These are phyloP conservation scores for Colletotrichum tropicale DNA, from an alignment of 2,329 filamentous ascomycete species.

Conservation along the genomic window DNA sequence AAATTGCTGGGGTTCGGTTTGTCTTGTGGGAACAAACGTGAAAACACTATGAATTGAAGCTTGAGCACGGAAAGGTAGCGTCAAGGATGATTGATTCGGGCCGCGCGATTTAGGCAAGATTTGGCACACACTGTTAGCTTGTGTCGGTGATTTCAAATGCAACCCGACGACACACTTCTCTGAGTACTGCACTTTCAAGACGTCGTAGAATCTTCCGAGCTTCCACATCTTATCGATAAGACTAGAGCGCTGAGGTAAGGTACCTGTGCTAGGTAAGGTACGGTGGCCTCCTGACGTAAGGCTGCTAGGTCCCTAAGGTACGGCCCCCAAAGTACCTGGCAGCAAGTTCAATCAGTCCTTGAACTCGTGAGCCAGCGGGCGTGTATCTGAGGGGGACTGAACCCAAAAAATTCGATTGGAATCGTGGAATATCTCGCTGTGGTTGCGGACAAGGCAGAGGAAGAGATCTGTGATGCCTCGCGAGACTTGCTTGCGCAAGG, in stretches of 20 bases:
- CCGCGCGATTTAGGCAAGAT: background rate
- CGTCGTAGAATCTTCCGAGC: background rate
- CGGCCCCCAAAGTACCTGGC: background rate
- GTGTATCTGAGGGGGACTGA: background rate
- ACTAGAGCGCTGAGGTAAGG: background rate
- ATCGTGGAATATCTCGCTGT: background rate
- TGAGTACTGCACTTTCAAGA: background rate
- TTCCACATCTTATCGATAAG: background rate
- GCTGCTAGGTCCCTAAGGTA: background rate
- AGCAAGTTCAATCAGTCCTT: background rate
- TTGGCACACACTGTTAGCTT: background rate
- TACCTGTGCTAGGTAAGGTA: background rate
- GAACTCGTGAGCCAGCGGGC: background rate
- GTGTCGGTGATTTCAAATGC: background rate
- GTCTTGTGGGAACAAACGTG: slow-evolving; percentile 59
- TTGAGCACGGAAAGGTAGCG: background rate
- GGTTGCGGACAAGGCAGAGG: background rate
- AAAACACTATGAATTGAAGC: background rate
- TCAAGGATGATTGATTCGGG: background rate
- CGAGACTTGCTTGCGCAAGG: background rate
- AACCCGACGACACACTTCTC: background rate
- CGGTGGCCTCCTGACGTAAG: background rate
- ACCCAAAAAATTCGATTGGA: background rate
- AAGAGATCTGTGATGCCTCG: background rate
- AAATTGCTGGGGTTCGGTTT: slow-evolving; percentile 40